Conservation (phyloP, 257 asterid species). For the Salvia miltiorrhiza region DNA sequence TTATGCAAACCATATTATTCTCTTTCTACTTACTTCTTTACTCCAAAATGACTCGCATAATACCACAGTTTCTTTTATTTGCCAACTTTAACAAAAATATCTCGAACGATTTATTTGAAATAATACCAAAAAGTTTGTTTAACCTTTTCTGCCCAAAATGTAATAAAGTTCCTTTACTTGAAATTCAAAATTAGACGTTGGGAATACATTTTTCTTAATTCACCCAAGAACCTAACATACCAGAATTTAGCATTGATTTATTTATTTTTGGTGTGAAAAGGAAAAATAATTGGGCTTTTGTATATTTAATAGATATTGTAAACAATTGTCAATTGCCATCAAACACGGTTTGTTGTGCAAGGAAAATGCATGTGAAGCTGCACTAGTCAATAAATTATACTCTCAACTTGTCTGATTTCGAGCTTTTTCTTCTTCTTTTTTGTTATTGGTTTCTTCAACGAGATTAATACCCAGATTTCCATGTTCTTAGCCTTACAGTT, state of each 20-base stretch:
- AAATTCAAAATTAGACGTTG: neutral
- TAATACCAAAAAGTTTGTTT: neutral
- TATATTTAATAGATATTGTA: neutral
- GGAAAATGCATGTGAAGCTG: conserved; percentile 22
- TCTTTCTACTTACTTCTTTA: too few relatives aligned
- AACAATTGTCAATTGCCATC: neutral
- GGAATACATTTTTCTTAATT: neutral
- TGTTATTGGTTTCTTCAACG: neutral
- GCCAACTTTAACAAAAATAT: too few relatives aligned
- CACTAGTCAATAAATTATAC: neutral
- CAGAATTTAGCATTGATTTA: neutral
- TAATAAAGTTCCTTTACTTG: neutral
- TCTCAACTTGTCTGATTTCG: conserved; percentile 9
- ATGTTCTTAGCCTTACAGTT: conserved; percentile 10
- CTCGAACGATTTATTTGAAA: too few relatives aligned
- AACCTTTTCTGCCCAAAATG: neutral
- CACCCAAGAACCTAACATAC: neutral
- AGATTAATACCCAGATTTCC: neutral
- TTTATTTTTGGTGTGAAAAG: too few relatives aligned
- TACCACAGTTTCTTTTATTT: too few relatives aligned
- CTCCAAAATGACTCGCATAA: too few relatives aligned
- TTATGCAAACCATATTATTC: too few relatives aligned
- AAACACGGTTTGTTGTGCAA: conserved; percentile 13
- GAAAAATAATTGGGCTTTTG: too few relatives aligned
- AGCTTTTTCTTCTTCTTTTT: neutral